Conservation (phyloP, 768 basidiomycete species). For the Collybiopsis luxurians region DNA sequence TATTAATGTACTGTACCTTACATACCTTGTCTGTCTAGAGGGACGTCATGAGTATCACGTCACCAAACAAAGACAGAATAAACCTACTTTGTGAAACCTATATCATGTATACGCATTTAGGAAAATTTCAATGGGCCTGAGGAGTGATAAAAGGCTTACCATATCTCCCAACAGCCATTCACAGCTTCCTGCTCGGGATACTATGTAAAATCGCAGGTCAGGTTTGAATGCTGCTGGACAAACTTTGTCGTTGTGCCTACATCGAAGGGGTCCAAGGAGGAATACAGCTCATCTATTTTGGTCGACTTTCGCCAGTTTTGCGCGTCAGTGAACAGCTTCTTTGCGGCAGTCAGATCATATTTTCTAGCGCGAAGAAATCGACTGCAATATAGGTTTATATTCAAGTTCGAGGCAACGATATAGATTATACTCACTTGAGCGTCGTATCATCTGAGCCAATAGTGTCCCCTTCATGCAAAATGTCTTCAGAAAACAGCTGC, state of each 20-base stretch:
- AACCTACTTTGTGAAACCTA: conserved; percentile 62
- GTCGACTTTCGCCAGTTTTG: conserved; percentile 62
- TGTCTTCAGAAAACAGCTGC: conserved; percentile 47
- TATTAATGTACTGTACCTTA: conserved; percentile 19
- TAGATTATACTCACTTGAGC: conserved; percentile 60
- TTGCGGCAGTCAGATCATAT: conserved; percentile 55
- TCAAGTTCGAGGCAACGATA: background rate
- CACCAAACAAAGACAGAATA: background rate
- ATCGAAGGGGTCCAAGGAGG: conserved; percentile 40
- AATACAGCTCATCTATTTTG: conserved; percentile 38
- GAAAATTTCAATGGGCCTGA: background rate
- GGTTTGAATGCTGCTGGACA: background rate
- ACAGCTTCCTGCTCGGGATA: conserved; percentile 68
- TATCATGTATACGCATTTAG: background rate
- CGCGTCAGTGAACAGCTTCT: conserved; percentile 64
- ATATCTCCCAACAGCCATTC: conserved; percentile 77
- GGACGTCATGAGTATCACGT: background rate
- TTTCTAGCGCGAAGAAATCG: conserved; percentile 74
- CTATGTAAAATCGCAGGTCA: conserved; percentile 29
- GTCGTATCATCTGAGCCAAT: conserved; percentile 62
- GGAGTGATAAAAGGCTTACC: conserved; percentile 18
- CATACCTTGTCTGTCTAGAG: conserved; percentile 76
- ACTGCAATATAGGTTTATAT: conserved; percentile 29
- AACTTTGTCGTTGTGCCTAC: conserved; percentile 36
- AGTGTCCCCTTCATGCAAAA: conserved; percentile 57